phyloP scores from a whole-genome alignment of 331 rosid species.

The Malus hybrid region DNA sequence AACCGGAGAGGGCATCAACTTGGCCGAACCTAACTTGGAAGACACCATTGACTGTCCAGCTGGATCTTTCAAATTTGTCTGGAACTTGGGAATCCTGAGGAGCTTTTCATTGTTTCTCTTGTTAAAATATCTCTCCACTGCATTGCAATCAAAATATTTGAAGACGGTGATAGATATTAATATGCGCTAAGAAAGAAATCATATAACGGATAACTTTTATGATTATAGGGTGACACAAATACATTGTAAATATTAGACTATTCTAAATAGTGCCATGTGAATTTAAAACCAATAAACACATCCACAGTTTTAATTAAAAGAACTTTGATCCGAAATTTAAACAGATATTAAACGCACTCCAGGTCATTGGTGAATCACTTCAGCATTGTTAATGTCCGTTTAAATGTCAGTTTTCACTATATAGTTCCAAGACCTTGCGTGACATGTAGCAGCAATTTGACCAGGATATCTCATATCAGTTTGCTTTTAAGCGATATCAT shows the following conservation, averaged over 20 bases:
- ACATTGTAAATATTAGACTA: not conserved
- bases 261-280: not conserved
- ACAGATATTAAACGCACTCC: not conserved
- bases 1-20: not conserved
- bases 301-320: not conserved
- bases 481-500: not conserved
- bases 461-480: not conserved
- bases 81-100: slow-evolving; percentile 4
- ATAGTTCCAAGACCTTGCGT: not conserved
- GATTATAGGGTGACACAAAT: not conserved
- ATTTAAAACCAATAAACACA: not conserved
- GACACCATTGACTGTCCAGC: not conserved
- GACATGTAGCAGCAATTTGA: not conserved
- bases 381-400: not conserved
- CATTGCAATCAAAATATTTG: slow-evolving; percentile 16
- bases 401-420: not conserved
- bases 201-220: too few relatives aligned
- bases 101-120: slow-evolving; percentile 10
- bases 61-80: not conserved
- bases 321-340: not conserved
- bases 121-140: slow-evolving; percentile 53
- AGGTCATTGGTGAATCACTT: not conserved
- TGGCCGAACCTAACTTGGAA: not conserved
- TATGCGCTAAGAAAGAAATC: not conserved
- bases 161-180: not conserved